Conservation (phyloP, 495 filamentous ascomycete genomes). For the Hypoxylon perforatum region DNA sequence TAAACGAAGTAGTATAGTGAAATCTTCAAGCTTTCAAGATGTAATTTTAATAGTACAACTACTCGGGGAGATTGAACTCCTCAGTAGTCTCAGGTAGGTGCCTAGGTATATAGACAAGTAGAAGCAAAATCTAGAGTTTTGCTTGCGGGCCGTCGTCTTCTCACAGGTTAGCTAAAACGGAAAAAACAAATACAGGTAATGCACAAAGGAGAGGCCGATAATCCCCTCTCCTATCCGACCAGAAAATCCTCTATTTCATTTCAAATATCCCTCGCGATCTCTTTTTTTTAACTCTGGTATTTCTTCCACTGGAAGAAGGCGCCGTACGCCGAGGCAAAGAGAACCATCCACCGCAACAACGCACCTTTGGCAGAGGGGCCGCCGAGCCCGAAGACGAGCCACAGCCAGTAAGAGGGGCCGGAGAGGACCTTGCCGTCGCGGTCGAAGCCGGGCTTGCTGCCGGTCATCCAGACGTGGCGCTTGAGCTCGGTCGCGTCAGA, state of each 20-base stretch:
- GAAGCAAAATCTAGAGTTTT: slow-evolving; percentile 16
- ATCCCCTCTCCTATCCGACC: background rate
- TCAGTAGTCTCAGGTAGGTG: background rate
- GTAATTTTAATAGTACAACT: no score
- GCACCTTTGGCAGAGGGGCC: slow-evolving; percentile 58
- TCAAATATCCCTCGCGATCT: no score
- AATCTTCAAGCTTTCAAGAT: no score
- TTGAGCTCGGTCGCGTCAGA: slow-evolving; percentile 65
- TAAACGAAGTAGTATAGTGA: no score
- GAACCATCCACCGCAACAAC: slow-evolving; percentile 59
- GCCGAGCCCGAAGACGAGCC: slow-evolving; percentile 58
- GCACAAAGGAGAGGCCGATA: background rate
- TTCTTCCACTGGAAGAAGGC: slow-evolving; percentile 28
- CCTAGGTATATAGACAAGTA: background rate
- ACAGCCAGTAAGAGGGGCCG: slow-evolving; percentile 59
- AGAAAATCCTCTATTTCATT: no score
- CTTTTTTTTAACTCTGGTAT: background rate
- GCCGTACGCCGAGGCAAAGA: slow-evolving; percentile 47
- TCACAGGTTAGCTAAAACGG: slow-evolving; percentile 1
- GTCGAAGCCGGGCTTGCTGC: slow-evolving; percentile 81
- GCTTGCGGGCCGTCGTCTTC: slow-evolving; percentile 18
- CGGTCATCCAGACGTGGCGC: slow-evolving; percentile 66
- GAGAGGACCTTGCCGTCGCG: slow-evolving; percentile 72
- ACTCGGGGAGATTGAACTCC: no score
- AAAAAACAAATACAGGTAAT: background rate